Base-by-base conservation (phyloP, 805 yeast species). In the Maudiozyma pseudohumilis region DNA sequence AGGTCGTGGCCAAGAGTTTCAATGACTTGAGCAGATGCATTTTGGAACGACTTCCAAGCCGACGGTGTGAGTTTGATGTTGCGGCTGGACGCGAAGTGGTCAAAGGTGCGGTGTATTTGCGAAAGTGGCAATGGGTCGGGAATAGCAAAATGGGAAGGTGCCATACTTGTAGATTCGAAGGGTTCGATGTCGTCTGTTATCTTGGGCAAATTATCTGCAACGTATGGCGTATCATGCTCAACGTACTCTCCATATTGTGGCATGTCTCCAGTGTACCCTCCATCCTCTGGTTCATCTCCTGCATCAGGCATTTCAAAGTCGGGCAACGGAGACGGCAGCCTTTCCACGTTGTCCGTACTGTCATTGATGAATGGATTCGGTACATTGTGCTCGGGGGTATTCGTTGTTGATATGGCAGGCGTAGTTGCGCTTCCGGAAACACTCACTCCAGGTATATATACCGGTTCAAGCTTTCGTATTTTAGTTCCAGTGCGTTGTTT, bases 1-100 rank as follows among this genome's bases (percentile, higher is more conserved):
- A 51, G 30, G n/a, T 35, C 36, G n/a, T 17, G n/a, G 3, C 38
- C 33, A 2, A 50, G 6, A 6, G 34, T 28, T 16, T 32, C 28
- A 1, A 46, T 28, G 3, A 52, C 11, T 1, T 32, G 18, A 8
- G 37, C 40, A 4, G 52, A 38, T 4, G 38, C 40, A 3, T 32
- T 32, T 24, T 45, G 47, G n/a, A 50, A 19, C 7, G 40, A 16
- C 18, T 36, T 35, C 55, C 55, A 50, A 3, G 48, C 38, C 8
- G 39, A 33, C 4, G 22, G 25, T 11, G 34, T 40, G 24, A 46
- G 15, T 11, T 19, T 24, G n/a, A 46, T 40, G 19, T 32, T 38
- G 8, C 37, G 40, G 5, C 22, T 20, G 10, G 20, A 27, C 24
- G 41, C 18, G 25, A 40, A 43, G 15, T 20, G 26, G 16, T 29